Evolutionary conservation across 345 rosid genomes (phyloP), one percentile per base, ranked within the genome.

Genomic region (Sapria himalayana): DNA sequence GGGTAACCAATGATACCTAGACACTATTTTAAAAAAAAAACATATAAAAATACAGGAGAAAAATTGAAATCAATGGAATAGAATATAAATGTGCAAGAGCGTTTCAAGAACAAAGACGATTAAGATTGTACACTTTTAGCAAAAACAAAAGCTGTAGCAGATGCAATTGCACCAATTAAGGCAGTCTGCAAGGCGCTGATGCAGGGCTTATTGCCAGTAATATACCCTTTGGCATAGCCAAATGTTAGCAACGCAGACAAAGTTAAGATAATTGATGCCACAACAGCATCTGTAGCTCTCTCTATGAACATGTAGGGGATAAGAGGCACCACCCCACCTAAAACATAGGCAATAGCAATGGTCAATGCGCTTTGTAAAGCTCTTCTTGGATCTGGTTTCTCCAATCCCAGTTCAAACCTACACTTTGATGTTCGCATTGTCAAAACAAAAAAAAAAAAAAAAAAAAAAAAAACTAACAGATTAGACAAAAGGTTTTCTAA

Each of bases 371-470:
- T 61, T 24, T 51, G 46, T 12, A 61, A 5, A 13, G 66, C 61
- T 25, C 66, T 56, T 54, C 37, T 61, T 33, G 66, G 66, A 13
- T 61, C 54, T 46, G 66, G 66, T 22, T 61, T 56, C 48, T 56
- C 62, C 37, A 56, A 17, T 51, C 66, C 66, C 2, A 61, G 66
- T 22, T 61, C 66, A 55, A 61, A 61, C 58, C 66, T 60, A 18
- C 43, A 21, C 11, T n/a, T n/a, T n/a, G n/a, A n/a, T n/a, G n/a
- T n/a, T n/a, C n/a, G n/a, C n/a, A n/a, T 6, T 13, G 12, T 1
- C 4, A 25, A 20, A 3, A 8, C 0, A 7, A 23, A 25, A 42
- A n/a, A 14, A 15, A 2, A 6, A 7, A 43, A 1, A 22, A 3
- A 1, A 3, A 11, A 41, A 22, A 44, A 43, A 15, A 3, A 25